Conservation (phyloP, 2,329 filamentous ascomycete genomes). For the Phoma herbarum region DNA sequence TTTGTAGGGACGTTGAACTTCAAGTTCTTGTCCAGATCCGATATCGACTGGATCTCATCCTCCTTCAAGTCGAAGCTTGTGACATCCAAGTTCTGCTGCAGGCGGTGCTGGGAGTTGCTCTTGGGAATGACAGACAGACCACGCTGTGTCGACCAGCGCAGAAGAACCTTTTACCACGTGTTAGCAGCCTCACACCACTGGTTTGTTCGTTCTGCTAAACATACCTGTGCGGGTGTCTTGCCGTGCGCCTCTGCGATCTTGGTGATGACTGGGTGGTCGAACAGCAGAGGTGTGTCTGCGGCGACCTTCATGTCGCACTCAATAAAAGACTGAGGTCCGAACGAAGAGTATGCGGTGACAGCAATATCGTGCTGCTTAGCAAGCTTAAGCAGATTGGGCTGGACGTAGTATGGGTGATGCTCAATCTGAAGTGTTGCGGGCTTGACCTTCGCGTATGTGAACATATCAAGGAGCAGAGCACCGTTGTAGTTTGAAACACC, state of each 20-base stretch:
- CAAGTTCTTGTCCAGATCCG: constrained; percentile 47
- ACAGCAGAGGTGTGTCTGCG: constrained; percentile 41
- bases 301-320: constrained; percentile 24
- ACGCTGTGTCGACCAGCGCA: constrained; percentile 55
- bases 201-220: not conserved
- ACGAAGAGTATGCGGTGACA: constrained; percentile 50
- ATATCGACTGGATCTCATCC: constrained; percentile 36
- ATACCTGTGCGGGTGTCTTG: constrained; percentile 74
- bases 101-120: constrained; percentile 37
- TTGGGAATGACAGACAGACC: constrained; percentile 52
- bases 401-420: constrained; percentile 51
- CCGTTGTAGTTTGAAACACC: constrained; percentile 51
- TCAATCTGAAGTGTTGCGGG: constrained; percentile 51
- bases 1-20: constrained; percentile 49
- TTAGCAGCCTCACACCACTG: not conserved
- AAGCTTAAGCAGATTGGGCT: constrained; percentile 47
- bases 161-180: constrained; percentile 7
- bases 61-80: constrained; percentile 34
- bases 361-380: constrained; percentile 45
- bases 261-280: constrained; percentile 66
- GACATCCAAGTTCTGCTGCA: constrained; percentile 46
- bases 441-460: constrained; percentile 58
- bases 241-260: constrained; percentile 70
- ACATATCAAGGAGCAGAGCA: constrained; percentile 61
- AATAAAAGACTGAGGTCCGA: constrained; percentile 58